These are phyloP conservation scores for Neonectria neomacrospora DNA, from an alignment of 2,329 filamentous ascomycete species.

Conservation along the genomic window DNA sequence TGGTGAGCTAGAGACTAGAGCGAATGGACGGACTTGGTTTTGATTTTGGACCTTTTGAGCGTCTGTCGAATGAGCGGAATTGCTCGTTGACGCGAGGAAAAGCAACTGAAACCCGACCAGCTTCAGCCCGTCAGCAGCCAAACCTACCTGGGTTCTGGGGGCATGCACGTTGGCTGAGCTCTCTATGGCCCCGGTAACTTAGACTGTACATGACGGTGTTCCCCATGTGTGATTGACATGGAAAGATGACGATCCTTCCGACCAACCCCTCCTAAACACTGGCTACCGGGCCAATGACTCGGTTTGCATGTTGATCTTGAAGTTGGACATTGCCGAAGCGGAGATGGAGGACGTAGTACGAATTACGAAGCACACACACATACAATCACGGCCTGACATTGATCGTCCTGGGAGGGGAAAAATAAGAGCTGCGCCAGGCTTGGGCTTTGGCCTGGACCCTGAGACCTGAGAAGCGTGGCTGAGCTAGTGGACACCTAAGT, in stretches of 20 bases:
- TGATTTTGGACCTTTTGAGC: neutral
- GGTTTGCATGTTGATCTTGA: constrained; percentile 36
- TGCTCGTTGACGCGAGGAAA: constrained; percentile 2
- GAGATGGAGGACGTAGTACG: neutral
- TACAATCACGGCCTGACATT: constrained; percentile 20
- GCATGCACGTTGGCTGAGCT: constrained; percentile 1
- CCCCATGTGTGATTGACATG: neutral
- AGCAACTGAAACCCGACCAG: constrained; percentile 24
- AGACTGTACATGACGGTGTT: constrained; percentile 8
- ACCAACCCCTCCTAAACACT: neutral
- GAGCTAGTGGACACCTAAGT: constrained; percentile 20
- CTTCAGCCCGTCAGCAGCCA: constrained; percentile 25
- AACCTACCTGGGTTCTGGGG: constrained; percentile 17
- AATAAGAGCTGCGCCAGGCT: constrained; percentile 33
- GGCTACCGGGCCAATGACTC: constrained; percentile 37
- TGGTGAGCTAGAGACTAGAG: neutral
- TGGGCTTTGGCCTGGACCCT: constrained; percentile 23
- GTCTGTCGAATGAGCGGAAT: neutral
- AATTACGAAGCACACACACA: neutral
- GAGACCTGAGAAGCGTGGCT: constrained; percentile 21
- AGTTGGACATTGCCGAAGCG: neutral
- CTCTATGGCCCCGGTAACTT: neutral
- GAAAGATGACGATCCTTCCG: constrained; percentile 19
- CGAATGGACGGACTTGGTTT: neutral
- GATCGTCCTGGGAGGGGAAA: too few relatives aligned